Evolutionary conservation across 768 basidiomycete genomes (phyloP), one percentile per base, ranked within the genome.

Genomic region (Pholiota conissans): DNA sequence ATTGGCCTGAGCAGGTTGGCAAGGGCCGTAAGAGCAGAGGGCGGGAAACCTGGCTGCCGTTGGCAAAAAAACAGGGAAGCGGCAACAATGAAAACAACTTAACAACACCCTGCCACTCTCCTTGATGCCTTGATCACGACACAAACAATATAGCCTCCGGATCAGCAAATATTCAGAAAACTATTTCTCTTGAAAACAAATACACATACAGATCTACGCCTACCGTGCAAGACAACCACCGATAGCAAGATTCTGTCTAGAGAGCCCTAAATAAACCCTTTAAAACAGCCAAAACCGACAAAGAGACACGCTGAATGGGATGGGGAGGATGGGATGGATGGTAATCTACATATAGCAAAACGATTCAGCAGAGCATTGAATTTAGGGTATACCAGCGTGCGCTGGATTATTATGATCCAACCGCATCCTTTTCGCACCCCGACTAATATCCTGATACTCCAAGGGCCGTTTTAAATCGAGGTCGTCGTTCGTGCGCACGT

Each of bases 351-450:
- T 57, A 58, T 53, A 45, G 39, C 63, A 56, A 62, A 42, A 58
- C 60, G 55, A 58, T 59, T 52, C 58, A 61, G 62, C 63, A 70
- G 63, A 66, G 65, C 49, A 63, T 72, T 40, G 13, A 40, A 39
- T 34, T 83, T 76, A 84, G 75, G 82, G 84, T 82, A 86, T 83
- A 71, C 74, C 73, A 68, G 75, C 72, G 62, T 71, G 66, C 47
- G 74, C 71, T 50, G 74, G 73, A 57, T 76, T 67, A 65, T 78
- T 76, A 27, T 37, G 24, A 61, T 84, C 84, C 76, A 89, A 81
- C 70, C 86, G 80, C 82, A 90, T 84, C 81, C 86, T 88, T 84
- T 90, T 90, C 61, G 77, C 73, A 55, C 81, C 80, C 63, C 84
- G 81, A 58, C 64, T 69, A 57, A 74, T 66, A 56, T 83, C 85